Evolutionary conservation across 352 stramenopile genomes (phyloP).

Genomic region (Phytophthora pluvialis): DNA sequence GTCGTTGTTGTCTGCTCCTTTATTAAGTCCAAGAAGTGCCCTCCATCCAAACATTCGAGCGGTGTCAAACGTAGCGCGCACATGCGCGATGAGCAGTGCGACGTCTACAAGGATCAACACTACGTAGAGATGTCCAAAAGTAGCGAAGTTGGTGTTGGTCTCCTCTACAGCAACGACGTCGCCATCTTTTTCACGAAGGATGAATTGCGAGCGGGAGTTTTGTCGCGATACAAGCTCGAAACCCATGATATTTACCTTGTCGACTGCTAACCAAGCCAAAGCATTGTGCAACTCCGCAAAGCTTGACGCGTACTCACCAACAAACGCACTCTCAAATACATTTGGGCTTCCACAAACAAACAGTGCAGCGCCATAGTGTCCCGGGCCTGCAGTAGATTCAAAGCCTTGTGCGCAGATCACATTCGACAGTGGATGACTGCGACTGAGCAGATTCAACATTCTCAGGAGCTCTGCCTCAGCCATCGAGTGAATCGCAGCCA

Average conservation of each 20-base stretch:
- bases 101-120: constrained; percentile 49
- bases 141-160: constrained; percentile 53
- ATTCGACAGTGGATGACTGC: constrained; percentile 42
- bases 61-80: constrained; percentile 43
- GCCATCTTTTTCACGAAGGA: constrained; percentile 22
- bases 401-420: constrained; percentile 59
- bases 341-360: constrained; percentile 60
- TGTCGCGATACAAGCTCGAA: constrained; percentile 59
- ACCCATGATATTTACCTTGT: constrained; percentile 57
- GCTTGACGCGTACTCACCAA: constrained; percentile 42
- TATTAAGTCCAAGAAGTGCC: constrained; percentile 26
- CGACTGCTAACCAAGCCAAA: constrained; percentile 51
- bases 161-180: constrained; percentile 35
- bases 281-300: constrained; percentile 45
- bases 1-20: neutral
- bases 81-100: constrained; percentile 37
- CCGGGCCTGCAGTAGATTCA: constrained; percentile 35
- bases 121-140: constrained; percentile 63
- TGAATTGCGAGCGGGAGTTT: constrained; percentile 48
- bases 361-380: constrained; percentile 29
- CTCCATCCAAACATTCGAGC: constrained; percentile 40
- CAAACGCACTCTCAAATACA: constrained; percentile 41
- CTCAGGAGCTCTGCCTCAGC: constrained; percentile 57
- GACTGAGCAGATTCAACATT: constrained; percentile 55
- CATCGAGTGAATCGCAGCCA: constrained; percentile 49